Evolutionary conservation across 352 stramenopile species (phyloP), one percentile per base, ranked within the genome.

Genomic region (Globisporangium cystogenes): DNA sequence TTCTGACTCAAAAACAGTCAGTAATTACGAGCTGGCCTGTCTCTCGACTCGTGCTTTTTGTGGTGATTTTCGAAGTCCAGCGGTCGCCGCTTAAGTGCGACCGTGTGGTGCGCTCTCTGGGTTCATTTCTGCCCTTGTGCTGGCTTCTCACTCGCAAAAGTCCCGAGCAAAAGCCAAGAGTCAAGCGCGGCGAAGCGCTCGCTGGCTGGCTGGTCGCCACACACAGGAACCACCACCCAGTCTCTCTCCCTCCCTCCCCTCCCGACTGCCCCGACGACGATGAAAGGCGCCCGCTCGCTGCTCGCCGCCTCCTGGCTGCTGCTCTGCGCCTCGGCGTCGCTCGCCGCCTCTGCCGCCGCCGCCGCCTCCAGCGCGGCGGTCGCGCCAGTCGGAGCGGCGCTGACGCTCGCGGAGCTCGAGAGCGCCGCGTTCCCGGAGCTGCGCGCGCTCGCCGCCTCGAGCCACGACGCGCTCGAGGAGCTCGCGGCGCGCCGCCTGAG

Each of bases 401-500:
- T 48, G 16, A 29, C 31, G 40, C 23, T 57, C 36, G 16, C 33
- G 4, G 37, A 45, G 31, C 41, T 58, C 31, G 29, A 50, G 29
- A 49, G 26, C 14, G 52, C 51, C 14, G 55, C 64, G 3, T 42
- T 53, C 47, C 41, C 50, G 21, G 62, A 54, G 48, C 48, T 68
- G 12, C 49, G 58, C 27, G 52, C 55, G 48, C 58, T 64, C 27
- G 54, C 56, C 52, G 18, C 48, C 20, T 29, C 71, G 21, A 70
- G 51, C 49, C 59, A 62, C 45, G 55, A 67, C 43, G 45, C 66
- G 40, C 74, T 80, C 51, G 69, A 80, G 33, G 67, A 64, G 15
- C 64, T 77, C 51, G 59, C 64, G 27, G 72, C 68, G 53, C 73
- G 73, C 4, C 74, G 77, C 35, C 55, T 88, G 18, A 59, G 63